phyloP scores from a whole-genome alignment of 345 rosid genomes.

The Ceriops zippeliana region DNA sequence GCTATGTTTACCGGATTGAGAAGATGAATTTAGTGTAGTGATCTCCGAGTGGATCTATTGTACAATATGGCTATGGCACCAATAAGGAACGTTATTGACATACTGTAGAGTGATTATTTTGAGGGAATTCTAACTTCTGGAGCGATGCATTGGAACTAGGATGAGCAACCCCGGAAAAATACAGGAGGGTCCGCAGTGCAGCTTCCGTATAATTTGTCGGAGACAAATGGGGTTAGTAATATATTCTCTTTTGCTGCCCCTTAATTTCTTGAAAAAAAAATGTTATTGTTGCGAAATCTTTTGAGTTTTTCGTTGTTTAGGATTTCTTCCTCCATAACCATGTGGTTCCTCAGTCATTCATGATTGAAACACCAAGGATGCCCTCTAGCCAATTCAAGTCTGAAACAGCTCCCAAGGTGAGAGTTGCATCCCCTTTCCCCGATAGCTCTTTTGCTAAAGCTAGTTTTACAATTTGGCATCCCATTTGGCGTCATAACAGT shows the following conservation, averaged over 20 bases:
- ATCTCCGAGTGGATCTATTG: too few species aligned
- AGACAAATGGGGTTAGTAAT: conserved; percentile 17
- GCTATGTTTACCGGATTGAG: too few species aligned
- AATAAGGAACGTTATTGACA: not conserved
- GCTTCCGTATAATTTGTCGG: conserved; percentile 16
- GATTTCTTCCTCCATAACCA: not conserved
- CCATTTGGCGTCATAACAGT: too few species aligned
- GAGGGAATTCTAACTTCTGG: not conserved
- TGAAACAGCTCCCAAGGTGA: conserved; percentile 10
- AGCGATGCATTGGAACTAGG: conserved; percentile 5
- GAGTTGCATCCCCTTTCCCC: not conserved
- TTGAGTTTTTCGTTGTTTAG: not conserved
- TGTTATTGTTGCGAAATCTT: not conserved
- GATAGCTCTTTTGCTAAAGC: too few species aligned
- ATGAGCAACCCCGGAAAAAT: conserved; percentile 3
- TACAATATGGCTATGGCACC: too few species aligned
- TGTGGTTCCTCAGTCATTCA: conserved; percentile 6
- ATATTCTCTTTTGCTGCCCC: not conserved
- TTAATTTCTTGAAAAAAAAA: not conserved
- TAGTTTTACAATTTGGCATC: too few species aligned
- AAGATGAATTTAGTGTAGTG: too few species aligned
- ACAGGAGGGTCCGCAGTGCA: not conserved
- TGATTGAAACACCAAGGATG: conserved; percentile 1
- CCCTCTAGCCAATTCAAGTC: too few species aligned
- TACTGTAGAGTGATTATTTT: not conserved